A percentile compares a stretch with the other conserved stretches of the same genome.
Evolutionary conservation across 139 green algal genomes (phyloP).

Genomic region (Chlamydomonas schloesseri): DNA sequence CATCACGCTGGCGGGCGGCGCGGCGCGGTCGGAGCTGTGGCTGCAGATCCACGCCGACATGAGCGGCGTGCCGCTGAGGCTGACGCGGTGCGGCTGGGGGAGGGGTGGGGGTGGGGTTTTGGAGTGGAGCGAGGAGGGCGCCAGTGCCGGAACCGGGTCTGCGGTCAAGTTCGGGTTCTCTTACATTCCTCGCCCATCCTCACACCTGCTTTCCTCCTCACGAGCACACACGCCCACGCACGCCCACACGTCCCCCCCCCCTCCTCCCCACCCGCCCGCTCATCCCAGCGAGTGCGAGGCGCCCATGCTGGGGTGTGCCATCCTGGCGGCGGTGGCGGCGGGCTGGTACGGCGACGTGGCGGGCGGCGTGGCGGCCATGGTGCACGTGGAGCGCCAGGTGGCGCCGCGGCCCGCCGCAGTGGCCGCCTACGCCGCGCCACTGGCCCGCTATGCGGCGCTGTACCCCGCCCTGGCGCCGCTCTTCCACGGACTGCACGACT

Average conservation of each 20-base stretch:
- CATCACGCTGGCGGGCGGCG: constrained; percentile 59
- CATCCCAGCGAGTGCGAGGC: constrained; percentile 60
- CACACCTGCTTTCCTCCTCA: too few relatives aligned
- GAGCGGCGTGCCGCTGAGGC: constrained; percentile 68
- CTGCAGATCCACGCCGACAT: constrained; percentile 89
- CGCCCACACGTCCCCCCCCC: too few relatives aligned
- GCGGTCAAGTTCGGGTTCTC: not conserved
- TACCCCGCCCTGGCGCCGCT: constrained; percentile 72
- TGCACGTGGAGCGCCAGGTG: constrained; percentile 64
- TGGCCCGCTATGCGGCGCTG: constrained; percentile 69
- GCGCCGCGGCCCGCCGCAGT: constrained; percentile 56
- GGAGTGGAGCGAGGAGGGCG: too few relatives aligned
- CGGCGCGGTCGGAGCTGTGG: constrained; percentile 64
- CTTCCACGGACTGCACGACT: constrained; percentile 40
- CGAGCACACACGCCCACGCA: too few relatives aligned
- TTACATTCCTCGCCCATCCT: too few relatives aligned
- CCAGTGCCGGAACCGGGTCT: too few relatives aligned
- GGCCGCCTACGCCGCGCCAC: constrained; percentile 53
- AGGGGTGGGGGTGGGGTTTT: too few relatives aligned
- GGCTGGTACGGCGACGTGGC: constrained; percentile 63
- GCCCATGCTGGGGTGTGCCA: constrained; percentile 78
- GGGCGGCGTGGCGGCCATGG: constrained; percentile 67
- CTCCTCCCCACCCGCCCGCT: not conserved
- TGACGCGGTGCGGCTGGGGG: constrained; percentile 66
- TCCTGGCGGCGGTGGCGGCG: constrained; percentile 78